Conservation (phyloP, 2,329 filamentous ascomycete species). For the Aspergillus puulaauensis region DNA sequence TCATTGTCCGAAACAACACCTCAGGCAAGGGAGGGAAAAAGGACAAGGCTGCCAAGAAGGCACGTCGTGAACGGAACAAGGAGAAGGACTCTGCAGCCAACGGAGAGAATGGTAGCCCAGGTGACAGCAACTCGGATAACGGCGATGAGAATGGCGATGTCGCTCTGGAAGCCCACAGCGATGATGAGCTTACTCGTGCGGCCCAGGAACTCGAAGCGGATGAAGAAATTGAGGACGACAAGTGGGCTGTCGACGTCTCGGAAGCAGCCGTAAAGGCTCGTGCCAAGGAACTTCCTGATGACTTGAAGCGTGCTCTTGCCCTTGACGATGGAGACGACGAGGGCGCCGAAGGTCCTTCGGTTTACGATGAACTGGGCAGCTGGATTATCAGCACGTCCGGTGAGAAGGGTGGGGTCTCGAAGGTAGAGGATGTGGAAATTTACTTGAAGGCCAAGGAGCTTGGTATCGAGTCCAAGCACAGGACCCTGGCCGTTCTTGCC, state of each 20-base stretch:
- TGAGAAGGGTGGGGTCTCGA: constrained; percentile 69
- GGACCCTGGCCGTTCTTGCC: constrained; percentile 84
- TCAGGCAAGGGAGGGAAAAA: constrained; percentile 91
- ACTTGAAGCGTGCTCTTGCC: constrained; percentile 89
- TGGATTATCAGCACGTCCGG: constrained; percentile 80
- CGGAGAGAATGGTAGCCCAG: constrained; percentile 60
- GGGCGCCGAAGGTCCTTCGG: constrained; percentile 73
- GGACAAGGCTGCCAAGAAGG: constrained; percentile 93
- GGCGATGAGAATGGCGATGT: constrained; percentile 65
- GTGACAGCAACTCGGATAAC: constrained; percentile 65
- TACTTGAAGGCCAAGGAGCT: constrained; percentile 97
- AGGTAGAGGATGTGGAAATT: constrained; percentile 84
- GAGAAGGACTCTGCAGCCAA: constrained; percentile 61
- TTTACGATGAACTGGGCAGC: constrained; percentile 87
- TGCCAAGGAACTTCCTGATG: constrained; percentile 86
- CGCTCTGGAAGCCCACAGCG: constrained; percentile 72
- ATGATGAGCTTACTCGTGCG: constrained; percentile 84
- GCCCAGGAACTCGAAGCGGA: constrained; percentile 71
- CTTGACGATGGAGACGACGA: constrained; percentile 78
- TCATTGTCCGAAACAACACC: constrained; percentile 88
- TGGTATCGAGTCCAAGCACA: constrained; percentile 91
- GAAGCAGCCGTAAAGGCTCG: constrained; percentile 93
- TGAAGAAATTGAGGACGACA: constrained; percentile 74
- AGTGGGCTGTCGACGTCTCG: constrained; percentile 97
- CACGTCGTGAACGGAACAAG: constrained; percentile 75